Evolutionary conservation across 768 basidiomycete species (phyloP), one percentile per base, ranked within the genome.

Genomic region (Collybia sordida): DNA sequence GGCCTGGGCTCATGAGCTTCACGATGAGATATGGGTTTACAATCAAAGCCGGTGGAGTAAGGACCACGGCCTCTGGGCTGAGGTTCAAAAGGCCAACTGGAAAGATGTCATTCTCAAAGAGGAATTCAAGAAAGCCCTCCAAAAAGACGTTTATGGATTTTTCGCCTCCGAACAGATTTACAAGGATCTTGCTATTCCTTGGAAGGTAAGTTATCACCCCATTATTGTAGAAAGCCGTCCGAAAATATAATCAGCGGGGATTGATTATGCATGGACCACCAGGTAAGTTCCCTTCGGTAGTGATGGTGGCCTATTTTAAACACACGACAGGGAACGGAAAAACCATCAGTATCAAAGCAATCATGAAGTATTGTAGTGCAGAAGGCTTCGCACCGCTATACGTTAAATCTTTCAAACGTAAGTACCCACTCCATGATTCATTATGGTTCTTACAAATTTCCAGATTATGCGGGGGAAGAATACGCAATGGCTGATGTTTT

Each of bases 221-320:
- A 12, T 2, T 11, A 31, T 14, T 31, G 4, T 12, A 4, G 36
- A 27, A 45, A 7, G 39, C 22, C 21, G 39, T 23, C 35, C 36
- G 51, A 44, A 36, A 46, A 12, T 9, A 34, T 52, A 25, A 14
- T 39, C 52, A 92, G 86, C 83, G 90, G 50, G 91, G 90, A 23
- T 64, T 93, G 52, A 90, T 93, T 61, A 77, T 93, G 78, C 75
- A 85, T 52, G 92, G 92, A 1, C 86, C 90, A n/a, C 87, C 88
- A 57, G 86, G 86, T 75, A 55, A 48, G 67, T 56, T 42, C 21
- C 28, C 28, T 11, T 6, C 8, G 24, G 24, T 23, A 8, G 25
- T 6, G 9, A 15, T 17, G 21, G 47, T 6, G 40, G 0, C 15
- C 45, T 5, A 4, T 12, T 47, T 9, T n/a, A 28, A 45, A 23